phyloP scores from a whole-genome alignment of 169 alveolate genomes.

The Condylostoma magnum region DNA sequence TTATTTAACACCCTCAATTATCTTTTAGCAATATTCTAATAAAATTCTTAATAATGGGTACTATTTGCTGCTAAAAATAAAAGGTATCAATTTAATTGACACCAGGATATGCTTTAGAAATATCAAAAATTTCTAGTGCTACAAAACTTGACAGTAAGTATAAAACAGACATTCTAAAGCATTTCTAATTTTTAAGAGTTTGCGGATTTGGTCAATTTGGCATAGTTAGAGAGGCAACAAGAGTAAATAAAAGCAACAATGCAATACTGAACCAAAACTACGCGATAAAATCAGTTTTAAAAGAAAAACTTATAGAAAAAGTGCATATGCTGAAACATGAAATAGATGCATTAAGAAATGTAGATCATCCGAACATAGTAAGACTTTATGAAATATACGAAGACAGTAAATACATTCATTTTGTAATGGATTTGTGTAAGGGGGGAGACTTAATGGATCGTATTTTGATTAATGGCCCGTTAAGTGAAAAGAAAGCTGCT shows the following conservation, averaged over 20 bases:
- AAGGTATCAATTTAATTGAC: no score
- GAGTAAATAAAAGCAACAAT: background rate
- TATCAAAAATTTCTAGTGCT: no score
- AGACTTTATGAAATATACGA: slow-evolving; percentile 73
- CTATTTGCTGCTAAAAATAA: no score
- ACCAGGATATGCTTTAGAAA: no score
- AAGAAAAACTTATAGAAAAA: slow-evolving; percentile 40
- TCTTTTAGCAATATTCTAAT: no score
- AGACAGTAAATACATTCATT: slow-evolving; percentile 51
- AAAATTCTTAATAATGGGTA: no score
- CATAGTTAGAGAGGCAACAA: no score
- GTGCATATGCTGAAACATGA: slow-evolving; percentile 73
- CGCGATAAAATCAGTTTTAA: slow-evolving; percentile 35
- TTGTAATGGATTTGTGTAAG: slow-evolving; percentile 1
- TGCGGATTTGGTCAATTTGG: no score
- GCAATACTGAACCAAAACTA: background rate
- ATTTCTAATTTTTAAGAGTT: background rate
- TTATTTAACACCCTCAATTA: no score
- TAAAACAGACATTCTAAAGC: background rate
- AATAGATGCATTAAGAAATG: slow-evolving; percentile 70
- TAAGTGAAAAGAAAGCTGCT: background rate
- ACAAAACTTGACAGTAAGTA: background rate
- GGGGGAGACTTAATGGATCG: slow-evolving; percentile 8
- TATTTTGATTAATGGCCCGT: background rate
- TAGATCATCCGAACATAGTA: slow-evolving; percentile 83